phyloP scores from a whole-genome alignment of 208 protist species.

The Porcisia hertigi region DNA sequence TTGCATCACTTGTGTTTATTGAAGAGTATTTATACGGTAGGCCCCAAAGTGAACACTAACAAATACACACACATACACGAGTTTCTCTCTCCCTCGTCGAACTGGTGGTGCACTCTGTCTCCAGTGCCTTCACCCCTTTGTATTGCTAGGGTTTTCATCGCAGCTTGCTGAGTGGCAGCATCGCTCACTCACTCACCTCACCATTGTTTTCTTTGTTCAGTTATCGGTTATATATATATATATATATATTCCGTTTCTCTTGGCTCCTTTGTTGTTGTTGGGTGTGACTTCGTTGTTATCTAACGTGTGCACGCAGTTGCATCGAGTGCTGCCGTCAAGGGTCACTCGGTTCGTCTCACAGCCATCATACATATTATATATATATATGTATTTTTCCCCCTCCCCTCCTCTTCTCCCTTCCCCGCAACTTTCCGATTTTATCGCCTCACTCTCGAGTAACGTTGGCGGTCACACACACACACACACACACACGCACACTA shows the following conservation, averaged over 20 bases:
- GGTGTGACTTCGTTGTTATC: background rate
- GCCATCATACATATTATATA: too few relatives aligned
- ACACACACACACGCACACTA: background rate
- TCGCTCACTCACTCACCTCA: background rate
- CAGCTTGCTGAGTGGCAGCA: background rate
- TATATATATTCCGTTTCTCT: background rate
- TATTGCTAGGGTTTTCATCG: background rate
- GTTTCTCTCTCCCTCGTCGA: background rate
- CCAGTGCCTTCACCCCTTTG: background rate
- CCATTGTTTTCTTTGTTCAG: background rate
- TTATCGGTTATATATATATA: too few relatives aligned
- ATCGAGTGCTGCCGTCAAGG: background rate
- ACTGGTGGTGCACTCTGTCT: background rate
- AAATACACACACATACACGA: too few relatives aligned
- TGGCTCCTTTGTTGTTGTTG: background rate
- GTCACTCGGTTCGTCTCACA: background rate
- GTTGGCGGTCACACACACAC: background rate
- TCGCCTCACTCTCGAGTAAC: background rate
- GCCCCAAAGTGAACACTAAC: too few relatives aligned
- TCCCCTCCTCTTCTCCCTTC: slow-evolving; percentile 1
- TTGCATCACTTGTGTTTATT: too few relatives aligned
- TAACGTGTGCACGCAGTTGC: background rate
- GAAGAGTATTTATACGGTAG: too few relatives aligned
- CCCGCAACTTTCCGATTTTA: background rate
- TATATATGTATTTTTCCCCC: too few relatives aligned